Percentiles rank a stretch among this genome's conserved stretches.
phyloP scores from a whole-genome alignment of 768 basidiomycete genomes.

The Pleurotus platypus region DNA sequence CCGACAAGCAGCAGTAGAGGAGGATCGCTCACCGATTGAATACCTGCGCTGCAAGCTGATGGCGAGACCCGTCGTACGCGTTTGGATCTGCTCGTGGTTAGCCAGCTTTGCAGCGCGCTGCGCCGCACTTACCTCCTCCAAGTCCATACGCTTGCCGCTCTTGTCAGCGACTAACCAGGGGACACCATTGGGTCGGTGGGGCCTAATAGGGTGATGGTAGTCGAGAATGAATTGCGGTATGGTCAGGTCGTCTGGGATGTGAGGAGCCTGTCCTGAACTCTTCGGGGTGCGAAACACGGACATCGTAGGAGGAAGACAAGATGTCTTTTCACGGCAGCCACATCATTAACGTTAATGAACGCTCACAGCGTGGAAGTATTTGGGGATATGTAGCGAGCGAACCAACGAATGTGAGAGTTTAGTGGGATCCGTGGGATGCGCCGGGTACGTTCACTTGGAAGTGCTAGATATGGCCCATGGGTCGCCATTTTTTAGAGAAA shows the following conservation, averaged over 20 bases:
- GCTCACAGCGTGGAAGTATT: too few relatives aligned
- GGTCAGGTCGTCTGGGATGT: conserved; percentile 59
- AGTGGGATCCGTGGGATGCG: too few relatives aligned
- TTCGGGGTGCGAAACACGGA: too few relatives aligned
- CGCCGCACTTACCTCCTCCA: conserved; percentile 32
- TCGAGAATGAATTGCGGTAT: conserved; percentile 67
- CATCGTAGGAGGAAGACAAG: too few relatives aligned
- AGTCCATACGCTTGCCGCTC: conserved; percentile 34
- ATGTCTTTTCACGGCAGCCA: too few relatives aligned
- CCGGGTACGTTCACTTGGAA: too few relatives aligned
- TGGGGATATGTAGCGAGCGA: too few relatives aligned
- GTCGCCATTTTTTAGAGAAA: too few relatives aligned
- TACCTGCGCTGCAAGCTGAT: conserved; percentile 40
- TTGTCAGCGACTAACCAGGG: conserved; percentile 51
- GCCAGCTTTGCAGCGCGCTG: too few relatives aligned
- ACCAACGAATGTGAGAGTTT: too few relatives aligned
- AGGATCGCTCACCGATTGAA: conserved; percentile 32
- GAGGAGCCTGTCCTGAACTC: conserved; percentile 11
- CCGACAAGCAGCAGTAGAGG: background rate
- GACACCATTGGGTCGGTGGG: conserved; percentile 21
- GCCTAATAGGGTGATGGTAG: conserved; percentile 34
- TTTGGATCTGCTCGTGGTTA: conserved; percentile 31
- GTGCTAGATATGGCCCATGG: too few relatives aligned
- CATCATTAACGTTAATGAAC: too few relatives aligned
- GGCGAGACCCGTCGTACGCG: conserved; percentile 44